phyloP scores from a whole-genome alignment of 2,329 filamentous ascomycete species.

The Aureobasidium vineae region DNA sequence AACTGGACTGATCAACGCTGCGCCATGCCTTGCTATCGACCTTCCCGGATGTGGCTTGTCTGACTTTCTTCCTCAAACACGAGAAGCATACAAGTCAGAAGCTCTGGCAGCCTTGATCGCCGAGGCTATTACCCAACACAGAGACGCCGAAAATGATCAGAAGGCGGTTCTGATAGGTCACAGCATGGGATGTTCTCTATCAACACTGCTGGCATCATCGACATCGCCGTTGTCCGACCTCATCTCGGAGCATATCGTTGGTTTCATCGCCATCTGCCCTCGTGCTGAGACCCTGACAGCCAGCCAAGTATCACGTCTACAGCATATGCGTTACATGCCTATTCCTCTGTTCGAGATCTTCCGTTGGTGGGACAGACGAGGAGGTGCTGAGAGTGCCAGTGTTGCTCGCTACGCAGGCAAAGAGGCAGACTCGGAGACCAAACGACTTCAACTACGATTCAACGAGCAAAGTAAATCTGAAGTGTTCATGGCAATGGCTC shows the following conservation, averaged over 20 bases:
- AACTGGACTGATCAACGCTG: slow-evolving; percentile 75
- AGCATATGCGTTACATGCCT: slow-evolving; percentile 66
- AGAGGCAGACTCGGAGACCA: slow-evolving; percentile 63
- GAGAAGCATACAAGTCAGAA: slow-evolving; percentile 76
- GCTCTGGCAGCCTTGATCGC: slow-evolving; percentile 73
- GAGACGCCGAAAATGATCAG: slow-evolving; percentile 62
- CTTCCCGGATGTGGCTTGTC: slow-evolving; percentile 87
- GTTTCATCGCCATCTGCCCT: slow-evolving; percentile 79
- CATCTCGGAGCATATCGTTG: slow-evolving; percentile 65
- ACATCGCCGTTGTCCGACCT: slow-evolving; percentile 53
- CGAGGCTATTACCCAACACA: slow-evolving; percentile 69
- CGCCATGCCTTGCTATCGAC: slow-evolving; percentile 83
- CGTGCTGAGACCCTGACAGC: slow-evolving; percentile 56
- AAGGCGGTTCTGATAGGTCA: slow-evolving; percentile 80
- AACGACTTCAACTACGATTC: slow-evolving; percentile 66
- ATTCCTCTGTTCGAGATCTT: slow-evolving; percentile 71
- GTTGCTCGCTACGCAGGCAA: slow-evolving; percentile 73
- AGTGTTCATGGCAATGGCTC: slow-evolving; percentile 79
- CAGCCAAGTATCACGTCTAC: slow-evolving; percentile 47
- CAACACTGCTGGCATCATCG: slow-evolving; percentile 66
- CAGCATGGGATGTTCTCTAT: slow-evolving; percentile 82
- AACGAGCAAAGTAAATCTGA: slow-evolving; percentile 81
- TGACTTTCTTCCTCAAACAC: slow-evolving; percentile 65
- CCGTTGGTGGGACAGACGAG: slow-evolving; percentile 73
- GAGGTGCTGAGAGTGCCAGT: slow-evolving; percentile 73